Base-by-base conservation (phyloP, 345 rosid genomes). In the Pugionium dolabratum region DNA sequence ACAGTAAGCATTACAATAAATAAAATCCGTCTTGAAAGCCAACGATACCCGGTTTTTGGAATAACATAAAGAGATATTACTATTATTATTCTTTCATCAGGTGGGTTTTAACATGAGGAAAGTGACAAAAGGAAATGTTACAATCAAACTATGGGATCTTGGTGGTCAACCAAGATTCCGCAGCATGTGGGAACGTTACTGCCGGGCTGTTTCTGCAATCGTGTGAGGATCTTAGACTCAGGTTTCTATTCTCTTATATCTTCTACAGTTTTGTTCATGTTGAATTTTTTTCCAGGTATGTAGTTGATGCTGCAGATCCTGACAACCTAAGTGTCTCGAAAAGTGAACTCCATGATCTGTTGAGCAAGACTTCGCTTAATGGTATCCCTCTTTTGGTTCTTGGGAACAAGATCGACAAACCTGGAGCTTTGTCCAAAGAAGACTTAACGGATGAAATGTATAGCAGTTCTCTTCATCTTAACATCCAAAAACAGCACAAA, bases 41-140 rank as follows among this genome's bases (percentile, higher is more conserved):
- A 18, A 18, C 18, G 18, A 0, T 66, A 40, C 26, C 18, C 34
- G 1, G 30, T 62, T 39, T 35, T 49, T 35, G 50, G 34, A 44
- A 40, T 42, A 2, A 0, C 18, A 1, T 56, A 1, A 46, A 54
- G 5, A 8, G 1, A 8, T 37, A 43, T 51, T 56, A 18, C 6
- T 41, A 4, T 29, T 36, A 49, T 67, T 35, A 42, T 41, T 50
- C 62, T 18, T 18, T 18, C 18, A 18, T 61, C 78, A 90, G 96
- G 98, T 89, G 28, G 98, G 98, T 18, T 91, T 91, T 70, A 91
- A 88, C 80, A 86, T 89, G 98, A 91, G 85, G 82, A 91, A 91
- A 78, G 98, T 91, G 68, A 91, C 96, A 47, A 91, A 91, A 79
- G 98, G 96, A 73, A 91, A 84, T 60, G 98, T 91, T 52, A 88